Base-by-base conservation (phyloP, 1,284 basidiomycete genomes). In the Irpex sp. region DNA sequence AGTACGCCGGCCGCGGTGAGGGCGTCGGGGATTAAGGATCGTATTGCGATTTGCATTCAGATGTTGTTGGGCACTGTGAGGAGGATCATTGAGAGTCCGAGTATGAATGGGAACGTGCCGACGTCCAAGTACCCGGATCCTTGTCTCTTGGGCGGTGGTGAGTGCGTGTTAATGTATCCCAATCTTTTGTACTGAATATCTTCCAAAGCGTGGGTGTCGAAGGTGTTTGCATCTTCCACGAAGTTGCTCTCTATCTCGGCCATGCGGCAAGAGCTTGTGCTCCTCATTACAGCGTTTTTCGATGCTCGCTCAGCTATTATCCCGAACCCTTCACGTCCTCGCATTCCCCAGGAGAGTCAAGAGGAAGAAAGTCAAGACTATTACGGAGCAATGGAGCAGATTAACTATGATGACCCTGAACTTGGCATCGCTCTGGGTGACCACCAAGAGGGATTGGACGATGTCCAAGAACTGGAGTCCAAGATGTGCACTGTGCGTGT, bases 331-430 rank as follows among this genome's bases (percentile, higher is more conserved):
- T 76, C 78, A 17, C 77, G 79, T 3, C 80, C 79, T 1, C 71
- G 63, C 62, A 68, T 21, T 38, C n/a, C 36, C 4, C 57, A 67
- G 73, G 56, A 62, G 66, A 47, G 70, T 73, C 47, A 78, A 84
- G 61, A 81, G 81, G 63, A 88, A 69, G 93, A 94, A 66, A 96
- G 92, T 68, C 91, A 94, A 71, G 91, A 95, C 52, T 80, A 84
- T 59, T 91, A 85, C 69, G 84, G 81, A 36, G 77, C 77, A 56
- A 78, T 85, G 36, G 80, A 56, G 7, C 31, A 80, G 62, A 73
- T 87, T 51, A 84, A 89, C 66, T 79, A 86, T 40, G 81, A 89
- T 55, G 88, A 91, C 68, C 84, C 86, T 2, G 79, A 81, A 21
- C 72, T 92, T 4, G 73, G 82, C 11, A 82, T 80, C 11, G 80